These are phyloP conservation scores for Groenewaldozyma salmanticensis DNA, from an alignment of 805 yeast genomes.

Conservation along the genomic window DNA sequence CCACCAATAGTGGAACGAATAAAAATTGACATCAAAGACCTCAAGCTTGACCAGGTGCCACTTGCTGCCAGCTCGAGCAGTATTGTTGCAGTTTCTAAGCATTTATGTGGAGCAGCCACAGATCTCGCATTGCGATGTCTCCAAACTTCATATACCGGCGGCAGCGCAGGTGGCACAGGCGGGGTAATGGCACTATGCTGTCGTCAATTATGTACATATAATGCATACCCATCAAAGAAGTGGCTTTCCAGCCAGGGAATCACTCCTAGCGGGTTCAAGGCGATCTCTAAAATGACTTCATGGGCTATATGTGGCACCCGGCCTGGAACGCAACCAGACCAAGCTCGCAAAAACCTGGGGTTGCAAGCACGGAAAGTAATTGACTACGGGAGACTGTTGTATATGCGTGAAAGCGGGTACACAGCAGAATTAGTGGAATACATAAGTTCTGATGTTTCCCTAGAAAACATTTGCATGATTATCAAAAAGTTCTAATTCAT, in stretches of 20 bases:
- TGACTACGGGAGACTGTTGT: slow-evolving; percentile 59
- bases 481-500: background rate
- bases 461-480: slow-evolving; percentile 58
- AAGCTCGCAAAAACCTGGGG: slow-evolving; percentile 49
- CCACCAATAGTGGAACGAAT: slow-evolving; percentile 35
- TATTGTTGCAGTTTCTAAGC: slow-evolving; percentile 64
- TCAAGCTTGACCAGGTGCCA: slow-evolving; percentile 41
- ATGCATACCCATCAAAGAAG: slow-evolving; percentile 41
- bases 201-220: slow-evolving; percentile 67
- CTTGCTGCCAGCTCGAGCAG: background rate
- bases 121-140: slow-evolving; percentile 70
- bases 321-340: slow-evolving; percentile 29
- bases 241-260: slow-evolving; percentile 29
- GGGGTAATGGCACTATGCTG: slow-evolving; percentile 87
- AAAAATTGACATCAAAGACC: slow-evolving; percentile 73
- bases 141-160: slow-evolving; percentile 24
- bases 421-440: slow-evolving; percentile 47
- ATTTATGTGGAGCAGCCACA: slow-evolving; percentile 90
- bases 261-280: slow-evolving; percentile 24
- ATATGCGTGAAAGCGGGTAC: slow-evolving; percentile 28
- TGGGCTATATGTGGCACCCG: slow-evolving; percentile 81
- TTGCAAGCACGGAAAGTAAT: slow-evolving; percentile 58
- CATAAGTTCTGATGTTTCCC: slow-evolving; percentile 45
- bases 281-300: slow-evolving; percentile 57
- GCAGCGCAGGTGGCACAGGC: slow-evolving; percentile 30